Conservation (phyloP, 805 yeast genomes). For the Saturnispora hagleri region DNA sequence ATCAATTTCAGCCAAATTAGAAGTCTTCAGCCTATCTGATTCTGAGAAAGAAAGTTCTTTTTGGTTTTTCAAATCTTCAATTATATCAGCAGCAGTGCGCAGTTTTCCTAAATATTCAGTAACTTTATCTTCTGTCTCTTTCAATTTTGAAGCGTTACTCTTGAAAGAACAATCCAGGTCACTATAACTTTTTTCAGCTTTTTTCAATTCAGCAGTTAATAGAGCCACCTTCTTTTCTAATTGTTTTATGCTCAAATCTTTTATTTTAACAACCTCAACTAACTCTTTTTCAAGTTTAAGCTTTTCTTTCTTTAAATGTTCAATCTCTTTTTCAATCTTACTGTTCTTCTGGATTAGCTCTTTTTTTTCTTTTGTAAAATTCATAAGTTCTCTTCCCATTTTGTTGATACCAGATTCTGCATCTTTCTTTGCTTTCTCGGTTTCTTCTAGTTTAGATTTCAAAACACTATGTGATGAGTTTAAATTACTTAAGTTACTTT, state of each 20-base stretch:
- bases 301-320: conserved; percentile 27
- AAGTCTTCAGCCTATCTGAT: conserved; percentile 8
- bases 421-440: conserved; percentile 31
- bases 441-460: conserved; percentile 22
- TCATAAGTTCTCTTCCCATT: conserved; percentile 76
- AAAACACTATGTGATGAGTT: conserved; percentile 21
- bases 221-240: conserved; percentile 16
- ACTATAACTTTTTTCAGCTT: conserved; percentile 19
- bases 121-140: conserved; percentile 17
- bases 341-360: conserved; percentile 37
- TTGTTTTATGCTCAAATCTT: conserved; percentile 16
- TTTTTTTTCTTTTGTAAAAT: conserved; percentile 50
- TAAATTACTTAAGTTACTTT: conserved; percentile 13
- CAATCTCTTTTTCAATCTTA: conserved; percentile 34
- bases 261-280: conserved; percentile 18
- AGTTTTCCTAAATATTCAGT: conserved; percentile 16
- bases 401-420: conserved; percentile 86
- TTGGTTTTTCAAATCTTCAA: conserved; percentile 21
- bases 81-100: conserved; percentile 21
- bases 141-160: conserved; percentile 20
- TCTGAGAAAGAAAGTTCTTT: conserved; percentile 16
- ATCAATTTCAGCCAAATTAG: conserved; percentile 1
- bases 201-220: conserved; percentile 16
- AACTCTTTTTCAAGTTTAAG: conserved; percentile 16
- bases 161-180: conserved; percentile 18